Evolutionary conservation across 805 yeast genomes (phyloP).

Genomic region (Zygosaccharomyces lentus): DNA sequence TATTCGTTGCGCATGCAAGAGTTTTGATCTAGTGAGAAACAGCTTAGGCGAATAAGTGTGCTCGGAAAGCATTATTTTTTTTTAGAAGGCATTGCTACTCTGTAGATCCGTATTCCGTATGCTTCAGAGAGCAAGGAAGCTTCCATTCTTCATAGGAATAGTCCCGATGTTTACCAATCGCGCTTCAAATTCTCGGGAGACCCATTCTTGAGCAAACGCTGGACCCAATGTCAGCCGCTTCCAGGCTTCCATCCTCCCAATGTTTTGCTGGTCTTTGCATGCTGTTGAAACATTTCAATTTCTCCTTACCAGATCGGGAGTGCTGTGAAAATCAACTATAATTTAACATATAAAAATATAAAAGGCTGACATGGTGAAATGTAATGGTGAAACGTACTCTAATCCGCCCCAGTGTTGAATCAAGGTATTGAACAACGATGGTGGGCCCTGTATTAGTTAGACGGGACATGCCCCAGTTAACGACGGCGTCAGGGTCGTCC

Average conservation of each 20-base stretch:
- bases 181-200: neutral
- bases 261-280: neutral
- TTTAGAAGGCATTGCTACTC: too few relatives aligned
- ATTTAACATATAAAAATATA: neutral
- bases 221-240: neutral
- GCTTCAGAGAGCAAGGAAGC: too few relatives aligned
- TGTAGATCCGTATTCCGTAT: too few relatives aligned
- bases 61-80: neutral
- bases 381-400: neutral
- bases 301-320: constrained; percentile 4
- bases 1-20: too few relatives aligned
- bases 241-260: neutral
- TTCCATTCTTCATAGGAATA: neutral
- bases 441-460: constrained; percentile 26
- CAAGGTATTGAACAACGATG: neutral
- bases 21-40: too few relatives aligned
- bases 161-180: neutral
- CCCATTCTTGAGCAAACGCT: neutral
- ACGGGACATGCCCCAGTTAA: constrained; percentile 26
- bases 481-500: constrained; percentile 7
- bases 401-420: neutral
- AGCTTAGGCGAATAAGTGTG: neutral
- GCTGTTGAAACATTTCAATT: constrained; percentile 3
- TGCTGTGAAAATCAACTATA: neutral
- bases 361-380: neutral